Evolutionary conservation across 108 stramenopile genomes (phyloP).

Genomic region (Conticribra guillardii): DNA sequence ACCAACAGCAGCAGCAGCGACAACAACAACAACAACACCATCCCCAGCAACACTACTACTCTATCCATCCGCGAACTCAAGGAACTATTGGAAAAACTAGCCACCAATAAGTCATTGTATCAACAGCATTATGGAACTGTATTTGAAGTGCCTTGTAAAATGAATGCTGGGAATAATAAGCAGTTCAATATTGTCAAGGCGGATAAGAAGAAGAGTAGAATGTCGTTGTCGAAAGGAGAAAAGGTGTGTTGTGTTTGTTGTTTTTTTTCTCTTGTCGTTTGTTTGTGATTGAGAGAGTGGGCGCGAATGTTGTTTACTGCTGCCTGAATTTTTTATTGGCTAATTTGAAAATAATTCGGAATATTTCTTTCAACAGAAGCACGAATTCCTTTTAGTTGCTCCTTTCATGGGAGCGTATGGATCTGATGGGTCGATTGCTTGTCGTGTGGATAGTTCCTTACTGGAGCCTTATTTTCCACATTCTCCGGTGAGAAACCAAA

Average conservation of each 20-base stretch:
- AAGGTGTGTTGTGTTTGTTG: background rate
- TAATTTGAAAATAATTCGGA: no score
- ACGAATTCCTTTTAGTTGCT: constrained; percentile 36
- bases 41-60: no score
- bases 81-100: constrained; percentile 19
- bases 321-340: no score
- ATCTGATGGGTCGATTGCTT: constrained; percentile 48
- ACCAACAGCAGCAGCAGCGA: background rate
- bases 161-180: constrained; percentile 15
- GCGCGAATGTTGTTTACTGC: no score
- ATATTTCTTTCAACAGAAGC: constrained; percentile 10
- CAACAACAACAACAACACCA: background rate
- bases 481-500: constrained; percentile 24
- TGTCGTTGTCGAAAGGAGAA: constrained; percentile 11
- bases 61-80: constrained; percentile 52
- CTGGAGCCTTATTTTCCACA: constrained; percentile 54
- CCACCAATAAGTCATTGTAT: constrained; percentile 47
- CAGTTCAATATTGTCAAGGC: constrained; percentile 47
- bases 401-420: constrained; percentile 34
- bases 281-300: no score
- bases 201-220: constrained; percentile 34
- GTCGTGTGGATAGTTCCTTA: constrained; percentile 46
- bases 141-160: constrained; percentile 49
- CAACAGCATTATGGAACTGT: constrained; percentile 45
- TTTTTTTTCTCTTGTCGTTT: background rate